Evolutionary conservation across 768 basidiomycete genomes (phyloP), one percentile per base, ranked within the genome.

Genomic region (Tricholomella constricta): DNA sequence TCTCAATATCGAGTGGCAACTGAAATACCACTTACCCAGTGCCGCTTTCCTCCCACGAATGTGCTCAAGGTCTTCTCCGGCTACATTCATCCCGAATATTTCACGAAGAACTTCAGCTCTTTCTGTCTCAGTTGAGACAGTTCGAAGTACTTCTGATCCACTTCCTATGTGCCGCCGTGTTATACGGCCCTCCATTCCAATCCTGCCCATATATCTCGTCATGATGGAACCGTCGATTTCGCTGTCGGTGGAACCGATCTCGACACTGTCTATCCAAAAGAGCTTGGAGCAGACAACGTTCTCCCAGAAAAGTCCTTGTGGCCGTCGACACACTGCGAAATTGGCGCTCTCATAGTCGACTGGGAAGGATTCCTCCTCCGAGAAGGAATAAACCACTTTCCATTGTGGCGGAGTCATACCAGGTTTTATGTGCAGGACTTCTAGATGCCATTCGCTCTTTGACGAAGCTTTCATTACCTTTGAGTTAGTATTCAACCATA

Each of bases 1-100:
- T n/a, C n/a, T n/a, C n/a, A n/a, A n/a, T n/a, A n/a, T n/a, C n/a
- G n/a, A n/a, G n/a, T n/a, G n/a, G n/a, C n/a, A n/a, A n/a, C n/a
- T 4, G 63, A 8, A 22, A 23, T 25, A 10, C n/a, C 34, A 40
- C 20, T 10, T 11, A 40, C 38, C 17, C 94, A 94, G 6, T 97
- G 76, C 11, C 95, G 77, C 64, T 94, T 17, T 48, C 45, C 54
- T 55, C 10, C 50, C 54, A 8, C 20, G 43, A 20, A 59, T 55
- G 23, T 52, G 26, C n/a, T 49, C 15, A 6, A 59, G 31, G 19
- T 31, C 54, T 14, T 51, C 42, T 26, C 23, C 2, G n/a, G n/a
- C 15, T 38, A 58, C 42, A 31, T 45, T 43, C 3, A 55, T 45
- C 10, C 54, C 54, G 17, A 59, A 59, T 9, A 59, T 45, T 31